Evolutionary conservation across 495 filamentous ascomycete species (phyloP).

Genomic region (Podospora pseudocomata): DNA sequence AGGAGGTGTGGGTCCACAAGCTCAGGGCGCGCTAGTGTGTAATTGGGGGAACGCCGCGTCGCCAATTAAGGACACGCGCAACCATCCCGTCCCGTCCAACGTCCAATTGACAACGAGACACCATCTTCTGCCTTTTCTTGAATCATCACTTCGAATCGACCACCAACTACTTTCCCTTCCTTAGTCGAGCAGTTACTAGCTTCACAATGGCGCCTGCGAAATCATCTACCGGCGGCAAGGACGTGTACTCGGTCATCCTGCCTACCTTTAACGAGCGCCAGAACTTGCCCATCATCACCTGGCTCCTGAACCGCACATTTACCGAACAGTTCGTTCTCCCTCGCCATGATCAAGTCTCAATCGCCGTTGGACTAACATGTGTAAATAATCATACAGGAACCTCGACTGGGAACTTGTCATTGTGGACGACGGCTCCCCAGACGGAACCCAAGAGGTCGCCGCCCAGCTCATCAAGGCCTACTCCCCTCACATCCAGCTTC

Average conservation of each 20-base stretch:
- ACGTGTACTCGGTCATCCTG: slow-evolving; percentile 95
- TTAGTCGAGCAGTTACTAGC: neutral
- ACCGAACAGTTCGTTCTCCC: slow-evolving; percentile 62
- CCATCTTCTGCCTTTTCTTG: neutral
- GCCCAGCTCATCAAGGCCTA: slow-evolving; percentile 85
- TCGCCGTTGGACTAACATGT: neutral
- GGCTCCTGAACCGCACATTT: slow-evolving; percentile 88
- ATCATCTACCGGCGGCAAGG: slow-evolving; percentile 31
- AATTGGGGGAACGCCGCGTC: neutral
- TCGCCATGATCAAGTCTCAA: neutral
- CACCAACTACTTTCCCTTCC: slow-evolving; percentile 9
- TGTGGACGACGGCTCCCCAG: slow-evolving; percentile 95
- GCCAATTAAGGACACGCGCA: slow-evolving; percentile 4
- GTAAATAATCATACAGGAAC: slow-evolving; percentile 51
- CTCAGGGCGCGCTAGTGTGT: neutral
- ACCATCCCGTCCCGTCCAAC: neutral
- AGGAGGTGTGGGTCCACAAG: neutral
- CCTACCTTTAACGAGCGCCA: slow-evolving; percentile 97
- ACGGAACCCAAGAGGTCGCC: slow-evolving; percentile 87
- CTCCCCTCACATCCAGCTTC: slow-evolving; percentile 71
- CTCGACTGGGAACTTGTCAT: slow-evolving; percentile 96
- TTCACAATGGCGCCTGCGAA: slow-evolving; percentile 27
- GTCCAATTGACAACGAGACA: neutral
- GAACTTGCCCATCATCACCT: slow-evolving; percentile 93
- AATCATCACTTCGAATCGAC: neutral